Percentiles rank a stretch among this genome's conserved stretches.
These are phyloP conservation scores for Saccharomycopsis javanensis DNA, from an alignment of 805 yeast species.

Conservation along the genomic window DNA sequence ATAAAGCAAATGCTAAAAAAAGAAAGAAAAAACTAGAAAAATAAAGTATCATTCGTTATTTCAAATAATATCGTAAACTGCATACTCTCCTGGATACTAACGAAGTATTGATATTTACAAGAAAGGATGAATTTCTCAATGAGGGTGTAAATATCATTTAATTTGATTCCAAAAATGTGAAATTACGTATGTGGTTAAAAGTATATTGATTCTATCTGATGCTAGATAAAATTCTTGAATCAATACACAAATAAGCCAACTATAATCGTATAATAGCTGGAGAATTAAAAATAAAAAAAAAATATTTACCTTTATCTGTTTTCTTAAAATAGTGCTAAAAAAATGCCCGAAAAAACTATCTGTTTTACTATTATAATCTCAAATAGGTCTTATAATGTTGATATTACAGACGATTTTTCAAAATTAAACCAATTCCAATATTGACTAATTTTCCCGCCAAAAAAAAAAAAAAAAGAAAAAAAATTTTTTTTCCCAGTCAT, in stretches of 20 bases:
- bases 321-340: not conserved
- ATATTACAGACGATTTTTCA: not conserved
- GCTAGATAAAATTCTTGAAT: not conserved
- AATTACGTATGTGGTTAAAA: not conserved
- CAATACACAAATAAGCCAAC: not conserved
- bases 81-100: slow-evolving; percentile 1
- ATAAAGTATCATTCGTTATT: not conserved
- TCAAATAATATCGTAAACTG: not conserved
- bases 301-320: not conserved
- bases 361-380: not conserved
- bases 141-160: not conserved
- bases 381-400: not conserved
- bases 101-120: slow-evolving; percentile 1
- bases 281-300: not conserved
- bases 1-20: not conserved
- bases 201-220: not conserved
- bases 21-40: too few relatives aligned
- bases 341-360: not conserved
- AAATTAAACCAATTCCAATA: not conserved
- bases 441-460: not conserved
- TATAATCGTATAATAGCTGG: not conserved
- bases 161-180: not conserved
- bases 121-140: not conserved
- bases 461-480: too few relatives aligned
- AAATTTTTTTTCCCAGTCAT: not conserved